These are phyloP conservation scores for Fusarium sp. DNA, from an alignment of 2,329 filamentous ascomycete species.

Conservation along the genomic window DNA sequence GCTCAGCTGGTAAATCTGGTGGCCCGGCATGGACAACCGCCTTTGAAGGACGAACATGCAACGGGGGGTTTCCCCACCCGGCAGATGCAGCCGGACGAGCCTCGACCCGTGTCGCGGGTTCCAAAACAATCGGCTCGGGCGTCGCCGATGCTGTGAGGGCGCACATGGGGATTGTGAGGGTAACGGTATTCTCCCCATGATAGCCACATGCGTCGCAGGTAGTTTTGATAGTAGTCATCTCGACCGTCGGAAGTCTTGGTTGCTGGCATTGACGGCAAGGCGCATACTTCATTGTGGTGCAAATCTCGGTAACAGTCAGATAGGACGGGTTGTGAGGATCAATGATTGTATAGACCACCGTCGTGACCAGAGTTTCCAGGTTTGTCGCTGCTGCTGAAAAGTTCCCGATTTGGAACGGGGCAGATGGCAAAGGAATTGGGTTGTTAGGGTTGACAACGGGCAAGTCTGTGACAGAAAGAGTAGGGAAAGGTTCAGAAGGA, in stretches of 20 bases:
- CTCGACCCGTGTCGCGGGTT: too few species aligned
- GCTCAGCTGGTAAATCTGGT: background rate
- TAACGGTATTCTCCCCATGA: conserved; percentile 16
- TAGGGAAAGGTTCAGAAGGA: background rate
- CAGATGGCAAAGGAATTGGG: background rate
- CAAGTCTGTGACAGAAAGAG: background rate
- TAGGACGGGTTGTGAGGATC: conserved; percentile 17
- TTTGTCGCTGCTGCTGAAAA: background rate
- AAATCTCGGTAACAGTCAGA: conserved; percentile 27
- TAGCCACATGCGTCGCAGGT: conserved; percentile 29
- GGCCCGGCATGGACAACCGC: background rate
- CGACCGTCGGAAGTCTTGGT: conserved; percentile 6
- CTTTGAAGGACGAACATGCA: background rate
- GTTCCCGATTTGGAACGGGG: background rate
- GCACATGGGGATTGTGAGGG: conserved; percentile 20
- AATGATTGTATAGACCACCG: conserved; percentile 28
- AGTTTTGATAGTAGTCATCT: conserved; percentile 26
- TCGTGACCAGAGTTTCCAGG: conserved; percentile 2
- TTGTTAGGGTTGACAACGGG: background rate
- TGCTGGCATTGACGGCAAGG: conserved; percentile 22
- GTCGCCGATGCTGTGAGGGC: background rate
- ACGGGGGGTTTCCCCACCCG: background rate
- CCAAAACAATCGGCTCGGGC: background rate
- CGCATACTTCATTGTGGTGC: conserved; percentile 14
- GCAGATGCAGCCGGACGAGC: background rate